Base-by-base conservation (phyloP, 2,329 filamentous ascomycete species). In the Colletotrichum cuscutae region DNA sequence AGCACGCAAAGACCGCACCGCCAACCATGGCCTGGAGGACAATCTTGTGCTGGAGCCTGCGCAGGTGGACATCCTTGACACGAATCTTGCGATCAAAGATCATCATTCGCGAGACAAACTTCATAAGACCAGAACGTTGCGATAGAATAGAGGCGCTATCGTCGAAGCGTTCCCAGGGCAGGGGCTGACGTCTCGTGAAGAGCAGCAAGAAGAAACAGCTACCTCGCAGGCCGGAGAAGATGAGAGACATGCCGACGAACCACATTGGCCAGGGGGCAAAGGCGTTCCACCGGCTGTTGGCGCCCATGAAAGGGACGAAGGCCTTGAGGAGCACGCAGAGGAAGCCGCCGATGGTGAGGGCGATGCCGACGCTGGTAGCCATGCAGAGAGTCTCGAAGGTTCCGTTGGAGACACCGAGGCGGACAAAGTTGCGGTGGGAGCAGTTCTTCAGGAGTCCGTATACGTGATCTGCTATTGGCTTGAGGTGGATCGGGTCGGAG, bases 341-440 rank as follows among this genome's bases (percentile, higher is more conserved):
- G 71, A 86, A 82, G 11, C 84, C 85, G 26, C 77, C 79, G 12
- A 80, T 4, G 5, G 84, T 84, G 28, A 83, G 79, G n/a, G 78
- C 77, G 37, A 86, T 83, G 7, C 85, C 85, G 8, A 86, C 77
- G 1, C 80, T 76, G 1, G 84, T 86, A 1, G 85, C 84, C 35
- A 85, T 82, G 78, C 85, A 87, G 12, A 87, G 75, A 2, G 86
- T 87, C 77, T 87, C 85, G 65, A 86, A 84, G 3, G 85, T 87
- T 49, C 86, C 86, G 76, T 87, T 89, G 76, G 84, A 87, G 42
- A 89, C 85, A 72, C 87, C 88, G 7, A 90, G 82, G 52, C 87
- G 85, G 58, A 89, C 81, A 75, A 90, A 86, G 77, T 86, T 84
- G 66, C 86, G 82, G 76, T 86, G 81, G 24, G 85, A 87, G 80